phyloP scores from a whole-genome alignment of 139 green algal species.

The Coelastrella sp. region DNA sequence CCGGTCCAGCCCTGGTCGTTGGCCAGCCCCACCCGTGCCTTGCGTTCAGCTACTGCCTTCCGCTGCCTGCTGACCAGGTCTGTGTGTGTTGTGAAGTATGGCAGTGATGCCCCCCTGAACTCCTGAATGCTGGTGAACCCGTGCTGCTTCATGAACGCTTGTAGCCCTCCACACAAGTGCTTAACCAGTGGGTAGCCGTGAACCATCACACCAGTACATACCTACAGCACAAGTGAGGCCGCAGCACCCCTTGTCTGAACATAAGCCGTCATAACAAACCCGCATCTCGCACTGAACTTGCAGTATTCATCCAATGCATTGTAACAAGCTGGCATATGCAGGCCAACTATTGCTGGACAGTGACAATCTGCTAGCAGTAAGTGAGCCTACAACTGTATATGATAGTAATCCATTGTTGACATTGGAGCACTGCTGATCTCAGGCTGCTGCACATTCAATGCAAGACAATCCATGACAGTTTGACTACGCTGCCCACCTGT shows the following conservation, averaged over 20 bases:
- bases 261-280: no score
- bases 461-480: neutral
- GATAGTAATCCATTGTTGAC: no score
- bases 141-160: conserved; percentile 89
- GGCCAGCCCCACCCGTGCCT: conserved; percentile 77
- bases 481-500: conserved; percentile 73
- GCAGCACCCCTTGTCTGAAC: no score
- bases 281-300: no score
- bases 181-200: conserved; percentile 96
- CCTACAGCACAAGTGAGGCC: conserved; percentile 65
- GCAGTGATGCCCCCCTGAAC: conserved; percentile 88
- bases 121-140: conserved; percentile 88
- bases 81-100: conserved; percentile 95
- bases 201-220: conserved; percentile 99
- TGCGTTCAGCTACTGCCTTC: conserved; percentile 84
- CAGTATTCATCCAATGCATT: no score
- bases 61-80: conserved; percentile 92
- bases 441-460: no score
- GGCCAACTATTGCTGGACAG: no score
- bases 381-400: no score
- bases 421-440: no score
- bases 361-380: no score
- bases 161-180: conserved; percentile 91
- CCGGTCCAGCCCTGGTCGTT: conserved; percentile 95
- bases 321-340: no score